Evolutionary conservation across 768 basidiomycete species (phyloP).

Genomic region (Filobasidium floriforme): DNA sequence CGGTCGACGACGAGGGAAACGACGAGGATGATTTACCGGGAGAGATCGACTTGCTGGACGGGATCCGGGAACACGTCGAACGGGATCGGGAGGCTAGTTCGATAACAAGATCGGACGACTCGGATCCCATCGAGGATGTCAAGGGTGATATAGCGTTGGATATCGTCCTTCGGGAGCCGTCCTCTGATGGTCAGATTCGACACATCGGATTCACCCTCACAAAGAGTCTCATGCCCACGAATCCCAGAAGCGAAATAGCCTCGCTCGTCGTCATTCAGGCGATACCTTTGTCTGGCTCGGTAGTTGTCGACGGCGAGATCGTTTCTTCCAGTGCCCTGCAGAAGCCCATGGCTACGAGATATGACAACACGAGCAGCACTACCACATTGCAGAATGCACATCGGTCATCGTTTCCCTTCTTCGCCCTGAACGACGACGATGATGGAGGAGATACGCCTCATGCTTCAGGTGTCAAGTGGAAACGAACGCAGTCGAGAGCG

Average conservation of each 20-base stretch:
- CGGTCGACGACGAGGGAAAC: not conserved
- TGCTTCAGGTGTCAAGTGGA: not conserved
- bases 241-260: slow-evolving; percentile 9
- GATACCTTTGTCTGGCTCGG: slow-evolving; percentile 26
- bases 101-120: not conserved
- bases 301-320: not conserved
- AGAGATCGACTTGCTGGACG: not conserved
- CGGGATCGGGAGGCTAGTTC: not conserved
- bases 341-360: too few species aligned
- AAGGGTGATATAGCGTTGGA: not conserved
- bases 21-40: not conserved
- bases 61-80: not conserved
- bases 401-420: slow-evolving; percentile 9
- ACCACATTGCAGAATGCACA: not conserved
- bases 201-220: slow-evolving; percentile 27
- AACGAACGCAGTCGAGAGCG: not conserved
- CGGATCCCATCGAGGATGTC: not conserved
- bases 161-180: not conserved
- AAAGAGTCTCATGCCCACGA: slow-evolving; percentile 31
- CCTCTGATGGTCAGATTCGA: not conserved
- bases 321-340: too few species aligned
- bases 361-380: not conserved
- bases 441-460: slow-evolving; percentile 2
- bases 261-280: slow-evolving; percentile 33
- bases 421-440: slow-evolving; percentile 5